Percentiles rank a stretch among this genome's conserved stretches.
Evolutionary conservation across 179 eudicot species (phyloP).

Genomic region (Spinacia oleracea): DNA sequence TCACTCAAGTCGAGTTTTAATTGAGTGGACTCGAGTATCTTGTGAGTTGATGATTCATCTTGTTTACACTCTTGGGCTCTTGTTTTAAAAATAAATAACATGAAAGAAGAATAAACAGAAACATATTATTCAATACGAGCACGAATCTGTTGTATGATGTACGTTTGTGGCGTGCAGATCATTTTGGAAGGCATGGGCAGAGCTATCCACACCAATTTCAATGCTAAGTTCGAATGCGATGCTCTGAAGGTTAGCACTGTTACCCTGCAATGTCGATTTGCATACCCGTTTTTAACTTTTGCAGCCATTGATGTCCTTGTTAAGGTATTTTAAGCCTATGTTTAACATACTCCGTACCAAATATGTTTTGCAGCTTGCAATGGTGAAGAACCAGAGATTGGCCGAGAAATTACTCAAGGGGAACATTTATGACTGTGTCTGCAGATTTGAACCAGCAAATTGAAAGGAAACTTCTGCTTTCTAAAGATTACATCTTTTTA

Average conservation of each 20-base stretch:
- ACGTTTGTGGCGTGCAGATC: slow-evolving; percentile 45
- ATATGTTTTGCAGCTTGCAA: slow-evolving; percentile 71
- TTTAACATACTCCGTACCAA: neutral
- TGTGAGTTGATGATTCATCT: too few species aligned
- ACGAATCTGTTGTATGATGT: neutral
- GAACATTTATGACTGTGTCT: slow-evolving; percentile 86
- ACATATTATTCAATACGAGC: neutral
- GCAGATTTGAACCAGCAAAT: slow-evolving; percentile 78
- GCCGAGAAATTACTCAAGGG: slow-evolving; percentile 90
- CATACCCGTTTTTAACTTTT: neutral
- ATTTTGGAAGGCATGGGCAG: slow-evolving; percentile 99
- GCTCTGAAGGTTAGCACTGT: slow-evolving; percentile 70
- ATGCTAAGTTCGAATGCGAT: slow-evolving; percentile 82
- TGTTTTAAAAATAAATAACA: neutral
- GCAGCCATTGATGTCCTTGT: neutral
- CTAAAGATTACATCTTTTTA: too few species aligned
- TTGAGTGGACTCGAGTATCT: neutral
- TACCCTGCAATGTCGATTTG: neutral
- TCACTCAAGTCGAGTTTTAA: neutral
- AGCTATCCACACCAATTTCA: slow-evolving; percentile 84
- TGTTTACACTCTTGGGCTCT: too few species aligned
- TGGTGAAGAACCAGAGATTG: slow-evolving; percentile 98
- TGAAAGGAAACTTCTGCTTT: neutral
- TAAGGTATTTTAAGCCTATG: neutral
- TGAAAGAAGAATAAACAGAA: neutral